Conservation (phyloP, 192 early-diverging fungal species). For the Podila minutissima region DNA sequence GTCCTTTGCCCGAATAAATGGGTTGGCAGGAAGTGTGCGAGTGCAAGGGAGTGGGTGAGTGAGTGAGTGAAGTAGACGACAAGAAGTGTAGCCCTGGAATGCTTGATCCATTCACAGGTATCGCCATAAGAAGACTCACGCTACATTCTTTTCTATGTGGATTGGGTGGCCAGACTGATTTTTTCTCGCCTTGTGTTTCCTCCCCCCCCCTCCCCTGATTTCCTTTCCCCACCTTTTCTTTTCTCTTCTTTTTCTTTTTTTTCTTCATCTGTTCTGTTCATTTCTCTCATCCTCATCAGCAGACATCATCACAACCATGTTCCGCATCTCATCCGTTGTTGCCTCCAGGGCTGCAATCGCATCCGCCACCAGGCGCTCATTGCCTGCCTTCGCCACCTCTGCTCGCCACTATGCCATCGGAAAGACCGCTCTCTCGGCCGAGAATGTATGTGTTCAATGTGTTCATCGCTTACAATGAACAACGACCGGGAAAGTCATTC, state of each 20-base stretch:
- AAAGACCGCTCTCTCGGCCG: conserved; percentile 47
- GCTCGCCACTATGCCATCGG: conserved; percentile 49
- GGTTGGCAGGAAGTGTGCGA: too few species aligned
- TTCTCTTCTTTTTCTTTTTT: not conserved
- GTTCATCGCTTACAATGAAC: not conserved
- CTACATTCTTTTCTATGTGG: too few species aligned
- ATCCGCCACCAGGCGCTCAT: conserved; percentile 43
- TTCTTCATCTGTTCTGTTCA: conserved; percentile 1
- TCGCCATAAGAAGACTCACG: too few species aligned
- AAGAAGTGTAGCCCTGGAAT: too few species aligned
- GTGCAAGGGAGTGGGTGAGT: too few species aligned
- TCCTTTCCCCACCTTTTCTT: not conserved
- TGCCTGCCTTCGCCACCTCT: conserved; percentile 39
- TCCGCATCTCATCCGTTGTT: conserved; percentile 41
- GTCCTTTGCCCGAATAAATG: too few species aligned
- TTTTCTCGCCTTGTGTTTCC: not conserved
- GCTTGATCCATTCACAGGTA: too few species aligned
- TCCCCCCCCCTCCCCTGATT: not conserved
- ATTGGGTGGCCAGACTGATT: too few species aligned
- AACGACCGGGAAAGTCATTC: not conserved
- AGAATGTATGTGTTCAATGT: conserved; percentile 20
- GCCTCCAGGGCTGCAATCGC: conserved; percentile 48
- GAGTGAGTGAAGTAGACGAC: too few species aligned
- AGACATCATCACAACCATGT: conserved; percentile 10
- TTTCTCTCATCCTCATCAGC: not conserved